Base-by-base conservation (phyloP, 805 yeast species). In the Wickerhamiella dianesei region DNA sequence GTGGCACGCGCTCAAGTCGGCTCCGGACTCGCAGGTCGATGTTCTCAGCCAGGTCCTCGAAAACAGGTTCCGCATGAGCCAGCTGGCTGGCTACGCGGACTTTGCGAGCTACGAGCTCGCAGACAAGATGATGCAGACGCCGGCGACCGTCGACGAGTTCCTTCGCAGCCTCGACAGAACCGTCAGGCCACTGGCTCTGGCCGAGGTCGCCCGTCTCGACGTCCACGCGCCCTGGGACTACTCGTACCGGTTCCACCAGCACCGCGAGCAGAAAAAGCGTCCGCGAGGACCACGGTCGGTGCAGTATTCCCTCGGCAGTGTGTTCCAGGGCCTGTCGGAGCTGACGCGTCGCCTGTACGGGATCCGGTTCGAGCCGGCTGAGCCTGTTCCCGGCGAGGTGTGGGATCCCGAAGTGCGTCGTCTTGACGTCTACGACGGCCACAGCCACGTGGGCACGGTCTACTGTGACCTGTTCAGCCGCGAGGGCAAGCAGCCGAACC, bases 341-440 rank as follows among this genome's bases (percentile, higher is more conserved):
- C 62, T 92, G 32, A 83, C 87, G 58, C 67, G 73, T 22, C 68
- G 67, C 22, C 75, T 89, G 20, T 92, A 87, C 61, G 94, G 94
- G 0, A 78, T 92, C 35, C 69, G 75, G 48, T 72, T 92, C 40
- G 74, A 75, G 18, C 92, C 95, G 0, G 80, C 70, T 3, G 70
- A 72, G 17, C 69, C 83, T 0, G 56, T 66, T 20, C 59, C 67
- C 2, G 95, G 94, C 1, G 97, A 92, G 61, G 80, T 85, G 0
- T 92, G 98, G 97, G 77, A 80, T 35, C 69, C 74, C 16, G 92
- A 83, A 52, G 97, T 92, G 3, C 72, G 95, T 44, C 80, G 85
- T 55, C 66, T 92, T 22, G 76, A 82, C 52, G 95, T 85, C 5
- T 73, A 76, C 36, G 80, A 79, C 35, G 37, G 20, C 13, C 73